Percentiles rank a stretch among this genome's conserved stretches.
Evolutionary conservation across 2,329 filamentous ascomycete species (phyloP).

Genomic region (Alternaria postmessia): DNA sequence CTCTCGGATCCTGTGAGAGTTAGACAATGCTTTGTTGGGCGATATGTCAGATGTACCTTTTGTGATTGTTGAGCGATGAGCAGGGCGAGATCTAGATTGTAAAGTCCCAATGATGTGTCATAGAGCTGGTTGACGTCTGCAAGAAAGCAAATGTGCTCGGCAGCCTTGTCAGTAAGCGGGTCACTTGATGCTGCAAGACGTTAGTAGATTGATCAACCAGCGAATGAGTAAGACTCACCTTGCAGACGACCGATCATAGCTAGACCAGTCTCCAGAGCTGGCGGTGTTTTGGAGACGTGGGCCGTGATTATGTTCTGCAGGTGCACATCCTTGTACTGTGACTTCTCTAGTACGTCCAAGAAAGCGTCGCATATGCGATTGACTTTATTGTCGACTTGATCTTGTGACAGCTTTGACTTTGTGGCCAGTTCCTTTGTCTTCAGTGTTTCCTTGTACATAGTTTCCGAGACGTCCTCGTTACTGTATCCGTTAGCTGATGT

Average conservation of each 20-base stretch:
- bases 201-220: slow-evolving; percentile 4
- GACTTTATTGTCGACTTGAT: slow-evolving; percentile 67
- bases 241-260: slow-evolving; percentile 77
- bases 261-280: slow-evolving; percentile 86
- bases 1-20: slow-evolving; percentile 73
- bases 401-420: slow-evolving; percentile 30
- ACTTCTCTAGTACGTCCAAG: slow-evolving; percentile 69
- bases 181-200: slow-evolving; percentile 49
- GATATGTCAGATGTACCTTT: slow-evolving; percentile 58
- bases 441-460: slow-evolving; percentile 90
- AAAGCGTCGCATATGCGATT: slow-evolving; percentile 90
- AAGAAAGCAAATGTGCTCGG: slow-evolving; percentile 97
- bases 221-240: slow-evolving; percentile 41
- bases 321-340: slow-evolving; percentile 63
- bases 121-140: slow-evolving; percentile 93
- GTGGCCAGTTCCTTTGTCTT: slow-evolving; percentile 47
- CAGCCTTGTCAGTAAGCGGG: slow-evolving; percentile 79
- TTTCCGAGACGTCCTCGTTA: slow-evolving; percentile 91
- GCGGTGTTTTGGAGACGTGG: slow-evolving; percentile 90
- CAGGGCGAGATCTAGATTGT: slow-evolving; percentile 88
- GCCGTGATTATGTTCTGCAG: slow-evolving; percentile 94
- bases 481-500: slow-evolving; percentile 45
- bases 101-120: slow-evolving; percentile 87
- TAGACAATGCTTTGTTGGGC: not conserved
- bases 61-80: slow-evolving; percentile 95